Base-by-base conservation (phyloP, 768 basidiomycete genomes). In the Leccinum subtestaceum region DNA sequence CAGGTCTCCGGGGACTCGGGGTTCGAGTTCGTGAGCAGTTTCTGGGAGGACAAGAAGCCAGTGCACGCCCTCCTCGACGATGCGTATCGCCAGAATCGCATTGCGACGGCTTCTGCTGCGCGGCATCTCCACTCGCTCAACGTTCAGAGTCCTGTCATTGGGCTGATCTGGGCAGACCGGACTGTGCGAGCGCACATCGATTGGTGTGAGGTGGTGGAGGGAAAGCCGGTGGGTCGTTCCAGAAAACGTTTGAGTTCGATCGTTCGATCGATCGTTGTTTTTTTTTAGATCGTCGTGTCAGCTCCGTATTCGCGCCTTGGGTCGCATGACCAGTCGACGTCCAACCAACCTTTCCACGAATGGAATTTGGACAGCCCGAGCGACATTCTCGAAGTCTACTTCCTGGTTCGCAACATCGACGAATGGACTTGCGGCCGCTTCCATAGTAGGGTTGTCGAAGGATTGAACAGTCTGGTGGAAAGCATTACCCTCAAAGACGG, bases 1-100 rank as follows among this genome's bases (percentile, higher is more conserved):
- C 76, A 76, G 51, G 75, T 81, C 11, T 80, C 83, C 0, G 78
- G 79, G 32, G 72, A 68, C 51, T 73, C 77, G 2, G 74, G 76
- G 10, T 83, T 84, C 63, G 82, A 84, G 67, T 82, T 84, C 58
- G 75, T 73, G 13, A 81, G 84, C 62, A 78, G 78, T 56, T 70
- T 84, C 52, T 84, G 80, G 80, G 82, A 85, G 63, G 83, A 85
- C 70, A 85, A 85, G 74, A 85, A 84, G 56, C 80, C 81, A 0
- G 71, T 76, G 11, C 80, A 83, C 48, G 64, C 73, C 5, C 66
- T 81, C 60, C 74, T 81, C 2, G 81, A 80, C 48, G 78, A 80
- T 57, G 84, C 84, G 1, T 83, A 83, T 64, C 71, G 84, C 23
- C 84, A 84, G 67, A 85, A 85, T 64, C 72, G 84, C 27, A 83